Evolutionary conservation across 2,329 filamentous ascomycete species (phyloP), one percentile per base, ranked within the genome.

Genomic region (Metarhizium sp.): DNA sequence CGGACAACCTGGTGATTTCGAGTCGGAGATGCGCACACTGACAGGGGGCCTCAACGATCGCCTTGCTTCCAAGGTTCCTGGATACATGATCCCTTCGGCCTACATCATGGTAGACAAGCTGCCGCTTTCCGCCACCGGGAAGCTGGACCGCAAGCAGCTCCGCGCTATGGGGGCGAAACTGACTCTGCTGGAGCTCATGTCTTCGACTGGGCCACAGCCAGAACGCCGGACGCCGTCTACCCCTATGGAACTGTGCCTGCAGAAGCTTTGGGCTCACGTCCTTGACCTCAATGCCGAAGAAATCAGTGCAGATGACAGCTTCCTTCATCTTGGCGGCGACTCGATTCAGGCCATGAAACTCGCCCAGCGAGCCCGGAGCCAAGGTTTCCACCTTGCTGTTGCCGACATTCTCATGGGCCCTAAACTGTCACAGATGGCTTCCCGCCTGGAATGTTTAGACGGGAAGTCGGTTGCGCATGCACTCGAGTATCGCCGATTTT

Each of bases 171-270:
- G 49, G 2, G 48, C 18, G 46, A 29, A 46, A 20, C 18, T 55
- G n/a, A 51, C 25, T 32, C 32, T 51, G 8, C 20, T 8, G 36
- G 46, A 53, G 36, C 56, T 52, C 6, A 29, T 7, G 45, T 16
- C 6, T 29, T 45, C 14, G 18, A 48, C 6, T 38, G 50, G 11
- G 48, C 50, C 32, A 43, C 42, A 16, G 16, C 40, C 32, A 49
- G 55, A 20, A 51, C 56, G 5, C 43, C 53, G 57, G 2, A 46
- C 48, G 4, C 58, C 61, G 3, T 43, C 54, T 13, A 57, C 56
- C 0, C 53, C 52, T 4, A 55, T 51, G 18, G 66, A 62, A 38
- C 50, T 45, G 32, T 42, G 34, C 51, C 61, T 61, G 52, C 63
- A 61, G 40, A 20, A 11, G 29, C 42, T 58, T 4, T 57, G 52